A percentile compares a stretch with the other conserved stretches of the same genome.
Evolutionary conservation across 108 stramenopile genomes (phyloP).

Genomic region (Licmophora abbreviata): DNA sequence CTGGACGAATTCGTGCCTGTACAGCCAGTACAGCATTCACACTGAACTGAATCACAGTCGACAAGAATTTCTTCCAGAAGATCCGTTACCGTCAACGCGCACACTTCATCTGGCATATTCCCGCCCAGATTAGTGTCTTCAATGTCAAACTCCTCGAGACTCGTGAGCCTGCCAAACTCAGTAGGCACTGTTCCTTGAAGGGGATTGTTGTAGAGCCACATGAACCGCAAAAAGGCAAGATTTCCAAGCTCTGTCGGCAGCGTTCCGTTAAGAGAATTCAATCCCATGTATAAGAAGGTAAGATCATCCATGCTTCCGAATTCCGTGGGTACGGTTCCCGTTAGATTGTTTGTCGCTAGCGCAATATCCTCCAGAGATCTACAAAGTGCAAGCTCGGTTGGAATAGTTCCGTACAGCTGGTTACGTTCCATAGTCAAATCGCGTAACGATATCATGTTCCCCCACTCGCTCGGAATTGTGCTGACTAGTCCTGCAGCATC

Average conservation of each 20-base stretch:
- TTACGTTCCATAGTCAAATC: conserved; percentile 5
- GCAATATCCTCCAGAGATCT: too few species aligned
- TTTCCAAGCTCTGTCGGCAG: not conserved
- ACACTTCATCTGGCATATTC: too few species aligned
- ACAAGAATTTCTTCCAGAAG: too few species aligned
- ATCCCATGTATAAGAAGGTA: not conserved
- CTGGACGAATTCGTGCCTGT: too few species aligned
- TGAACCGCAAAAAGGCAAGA: not conserved
- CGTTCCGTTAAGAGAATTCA: not conserved
- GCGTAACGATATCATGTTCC: conserved; percentile 5
- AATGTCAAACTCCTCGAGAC: conserved; percentile 54
- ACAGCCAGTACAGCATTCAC: too few species aligned
- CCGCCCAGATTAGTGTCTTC: conserved; percentile 58
- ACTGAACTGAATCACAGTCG: too few species aligned
- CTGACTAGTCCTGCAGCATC: not conserved
- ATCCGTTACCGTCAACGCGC: too few species aligned
- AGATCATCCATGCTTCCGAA: conserved; percentile 19
- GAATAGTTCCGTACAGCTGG: not conserved
- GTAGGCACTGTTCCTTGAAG: not conserved
- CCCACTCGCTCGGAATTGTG: not conserved
- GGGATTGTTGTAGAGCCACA: not conserved
- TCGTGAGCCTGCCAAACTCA: conserved; percentile 7
- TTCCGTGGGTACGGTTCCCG: conserved; percentile 13
- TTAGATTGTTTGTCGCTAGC: conserved; percentile 2
- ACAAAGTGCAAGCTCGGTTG: not conserved